phyloP scores from a whole-genome alignment of 208 protist species.

The Eutreptiella sp. region DNA sequence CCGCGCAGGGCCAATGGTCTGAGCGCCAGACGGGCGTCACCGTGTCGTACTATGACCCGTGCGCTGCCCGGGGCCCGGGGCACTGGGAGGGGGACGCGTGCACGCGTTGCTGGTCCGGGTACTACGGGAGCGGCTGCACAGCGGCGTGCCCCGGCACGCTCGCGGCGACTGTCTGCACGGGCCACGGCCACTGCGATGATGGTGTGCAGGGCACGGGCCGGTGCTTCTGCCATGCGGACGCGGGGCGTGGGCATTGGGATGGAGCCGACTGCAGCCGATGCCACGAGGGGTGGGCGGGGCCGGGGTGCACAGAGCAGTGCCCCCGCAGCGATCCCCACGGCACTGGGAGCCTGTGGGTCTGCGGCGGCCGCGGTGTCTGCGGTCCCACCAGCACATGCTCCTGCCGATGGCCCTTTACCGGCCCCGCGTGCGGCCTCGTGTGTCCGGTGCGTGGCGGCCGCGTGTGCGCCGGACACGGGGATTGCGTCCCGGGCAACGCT shows the following conservation, averaged over 20 bases:
- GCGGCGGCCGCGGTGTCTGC: too few species aligned
- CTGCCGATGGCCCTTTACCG: too few species aligned
- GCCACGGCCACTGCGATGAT: constrained; percentile 20
- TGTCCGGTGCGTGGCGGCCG: too few species aligned
- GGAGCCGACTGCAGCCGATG: constrained; percentile 1
- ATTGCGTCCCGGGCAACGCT: constrained; percentile 23
- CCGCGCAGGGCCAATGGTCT: too few species aligned
- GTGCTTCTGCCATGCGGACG: constrained; percentile 8
- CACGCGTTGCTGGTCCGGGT: constrained; percentile 7
- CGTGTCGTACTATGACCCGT: too few species aligned
- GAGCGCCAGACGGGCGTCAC: too few species aligned
- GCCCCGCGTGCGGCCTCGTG: too few species aligned
- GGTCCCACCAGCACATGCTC: too few species aligned
- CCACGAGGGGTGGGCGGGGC: background rate
- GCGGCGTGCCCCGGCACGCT: background rate
- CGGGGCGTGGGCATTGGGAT: constrained; percentile 10
- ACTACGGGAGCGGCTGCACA: constrained; percentile 8
- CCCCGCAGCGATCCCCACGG: background rate
- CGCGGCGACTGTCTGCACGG: background rate
- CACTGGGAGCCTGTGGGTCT: too few species aligned
- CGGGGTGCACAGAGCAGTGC: background rate
- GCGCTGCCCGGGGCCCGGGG: too few species aligned
- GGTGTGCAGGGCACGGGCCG: constrained; percentile 5
- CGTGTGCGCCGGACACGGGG: constrained; percentile 21
- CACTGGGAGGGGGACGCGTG: constrained; percentile 15